phyloP scores from a whole-genome alignment of 1,139 yeast genomes.

The Meyerozyma sp. region DNA sequence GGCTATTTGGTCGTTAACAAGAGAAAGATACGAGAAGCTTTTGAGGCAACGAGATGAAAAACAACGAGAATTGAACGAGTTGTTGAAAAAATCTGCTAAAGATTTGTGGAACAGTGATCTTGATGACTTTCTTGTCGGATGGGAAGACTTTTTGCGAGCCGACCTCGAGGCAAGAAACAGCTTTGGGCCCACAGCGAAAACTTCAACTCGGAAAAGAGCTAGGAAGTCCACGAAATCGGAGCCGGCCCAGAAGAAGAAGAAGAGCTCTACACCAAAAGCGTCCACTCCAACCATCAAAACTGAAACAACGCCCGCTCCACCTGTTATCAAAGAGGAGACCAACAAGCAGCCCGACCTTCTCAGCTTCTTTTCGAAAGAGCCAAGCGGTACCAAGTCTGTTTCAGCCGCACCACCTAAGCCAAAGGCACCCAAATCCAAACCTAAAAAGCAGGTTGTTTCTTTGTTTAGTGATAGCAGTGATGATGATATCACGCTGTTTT shows the following conservation, averaged over 20 bases:
- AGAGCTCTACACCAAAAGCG: slow-evolving; percentile 5
- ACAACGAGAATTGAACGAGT: slow-evolving; percentile 63
- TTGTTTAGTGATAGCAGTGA: slow-evolving; percentile 33
- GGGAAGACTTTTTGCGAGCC: slow-evolving; percentile 53
- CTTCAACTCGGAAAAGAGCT: slow-evolving; percentile 15
- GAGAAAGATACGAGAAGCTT: slow-evolving; percentile 79
- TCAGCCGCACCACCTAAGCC: slow-evolving; percentile 5
- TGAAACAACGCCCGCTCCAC: slow-evolving; percentile 1
- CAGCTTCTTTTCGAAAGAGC: slow-evolving; percentile 13
- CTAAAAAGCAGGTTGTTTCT: slow-evolving; percentile 10
- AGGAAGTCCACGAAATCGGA: slow-evolving; percentile 15
- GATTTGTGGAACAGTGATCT: slow-evolving; percentile 86
- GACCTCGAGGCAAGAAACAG: slow-evolving; percentile 30
- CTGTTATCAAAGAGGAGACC: slow-evolving; percentile 5
- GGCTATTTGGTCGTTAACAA: slow-evolving; percentile 91
- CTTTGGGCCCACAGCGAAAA: slow-evolving; percentile 25
- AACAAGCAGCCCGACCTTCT: slow-evolving; percentile 11
- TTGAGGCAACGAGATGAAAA: slow-evolving; percentile 66
- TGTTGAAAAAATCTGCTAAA: slow-evolving; percentile 70
- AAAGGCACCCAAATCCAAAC: slow-evolving; percentile 5
- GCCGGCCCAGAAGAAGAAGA: slow-evolving; percentile 9
- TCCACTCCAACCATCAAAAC: slow-evolving; percentile 3
- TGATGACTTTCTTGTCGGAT: slow-evolving; percentile 62
- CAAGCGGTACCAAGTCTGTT: slow-evolving; percentile 3
- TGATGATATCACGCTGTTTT: slow-evolving; percentile 14